Conservation (phyloP, 345 rosid species). For the Combretum micranthum region DNA sequence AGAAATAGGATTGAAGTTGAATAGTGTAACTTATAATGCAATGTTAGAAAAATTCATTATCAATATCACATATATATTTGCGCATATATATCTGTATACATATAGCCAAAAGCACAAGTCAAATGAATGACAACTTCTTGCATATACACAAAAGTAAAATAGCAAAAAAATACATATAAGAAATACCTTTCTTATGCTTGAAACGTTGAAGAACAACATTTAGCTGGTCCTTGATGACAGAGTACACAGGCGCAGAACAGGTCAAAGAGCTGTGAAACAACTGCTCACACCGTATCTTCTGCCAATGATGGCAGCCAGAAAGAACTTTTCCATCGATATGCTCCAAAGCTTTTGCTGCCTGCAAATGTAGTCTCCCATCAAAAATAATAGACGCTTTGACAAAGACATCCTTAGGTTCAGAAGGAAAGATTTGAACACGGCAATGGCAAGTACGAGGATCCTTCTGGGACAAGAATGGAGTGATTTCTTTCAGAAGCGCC, state of each 20-base stretch:
- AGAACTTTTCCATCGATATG: conserved; percentile 64
- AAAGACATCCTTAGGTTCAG: conserved; percentile 38
- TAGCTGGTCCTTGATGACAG: conserved; percentile 53
- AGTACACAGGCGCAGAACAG: conserved; percentile 57
- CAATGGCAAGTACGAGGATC: conserved; percentile 39
- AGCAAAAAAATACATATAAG: no score
- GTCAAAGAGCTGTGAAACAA: conserved; percentile 67
- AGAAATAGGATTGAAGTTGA: no score
- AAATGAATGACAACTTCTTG: not conserved
- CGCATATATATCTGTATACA: no score
- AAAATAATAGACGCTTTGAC: conserved; percentile 57
- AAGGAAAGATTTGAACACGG: conserved; percentile 50
- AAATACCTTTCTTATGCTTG: conserved; percentile 38
- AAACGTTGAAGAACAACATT: conserved; percentile 31
- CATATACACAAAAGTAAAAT: not conserved
- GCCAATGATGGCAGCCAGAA: conserved; percentile 72
- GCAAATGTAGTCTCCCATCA: conserved; percentile 80
- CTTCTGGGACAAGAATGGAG: conserved; percentile 50
- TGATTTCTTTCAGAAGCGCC: conserved; percentile 44
- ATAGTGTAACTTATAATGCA: no score
- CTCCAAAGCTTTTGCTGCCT: conserved; percentile 92
- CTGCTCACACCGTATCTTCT: conserved; percentile 68
- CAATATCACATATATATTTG: no score
- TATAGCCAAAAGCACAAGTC: not conserved
- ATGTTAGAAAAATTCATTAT: no score